A percentile compares a stretch with the other conserved stretches of the same genome.
phyloP scores from a whole-genome alignment of 495 filamentous ascomycete species.

The Rhypophila decipiens region DNA sequence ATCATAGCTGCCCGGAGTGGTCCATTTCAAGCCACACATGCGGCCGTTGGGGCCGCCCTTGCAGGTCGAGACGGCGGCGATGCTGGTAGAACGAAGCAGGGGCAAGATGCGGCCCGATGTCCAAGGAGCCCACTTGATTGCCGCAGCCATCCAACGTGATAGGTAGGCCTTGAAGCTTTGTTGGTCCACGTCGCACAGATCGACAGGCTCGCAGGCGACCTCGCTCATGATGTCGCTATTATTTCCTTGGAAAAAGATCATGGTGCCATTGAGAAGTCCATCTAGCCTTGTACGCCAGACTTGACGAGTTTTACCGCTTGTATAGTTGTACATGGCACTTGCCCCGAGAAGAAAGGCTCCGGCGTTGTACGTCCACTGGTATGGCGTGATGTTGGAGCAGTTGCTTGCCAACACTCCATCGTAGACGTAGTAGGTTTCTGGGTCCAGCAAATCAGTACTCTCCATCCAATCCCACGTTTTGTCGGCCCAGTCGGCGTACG shows the following conservation, averaged over 20 bases:
- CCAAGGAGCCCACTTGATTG: constrained; percentile 63
- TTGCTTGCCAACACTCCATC: constrained; percentile 52
- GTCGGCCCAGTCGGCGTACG: constrained; percentile 65
- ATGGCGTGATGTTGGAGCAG: constrained; percentile 39
- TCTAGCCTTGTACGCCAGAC: constrained; percentile 48
- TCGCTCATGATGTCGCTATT: constrained; percentile 56
- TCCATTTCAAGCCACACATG: constrained; percentile 72
- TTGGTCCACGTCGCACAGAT: constrained; percentile 64
- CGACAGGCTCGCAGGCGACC: constrained; percentile 61
- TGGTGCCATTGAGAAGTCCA: constrained; percentile 43
- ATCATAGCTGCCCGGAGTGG: constrained; percentile 45
- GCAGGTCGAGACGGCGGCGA: constrained; percentile 62
- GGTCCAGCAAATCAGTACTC: constrained; percentile 39
- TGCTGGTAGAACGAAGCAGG: constrained; percentile 54
- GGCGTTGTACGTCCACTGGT: constrained; percentile 67
- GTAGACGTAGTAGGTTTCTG: constrained; percentile 44
- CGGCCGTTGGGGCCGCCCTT: constrained; percentile 49
- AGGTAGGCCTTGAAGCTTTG: constrained; percentile 77
- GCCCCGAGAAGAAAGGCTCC: constrained; percentile 66
- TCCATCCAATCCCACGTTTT: constrained; percentile 65
- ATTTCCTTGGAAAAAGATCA: constrained; percentile 47
- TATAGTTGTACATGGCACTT: constrained; percentile 62
- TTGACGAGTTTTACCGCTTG: constrained; percentile 35
- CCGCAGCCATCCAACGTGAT: constrained; percentile 66
- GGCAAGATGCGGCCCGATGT: constrained; percentile 55